Evolutionary conservation across 176 grass and related monocot species (phyloP), one percentile per base, ranked within the genome.

Genomic region (Alopecurus myosuroides): DNA sequence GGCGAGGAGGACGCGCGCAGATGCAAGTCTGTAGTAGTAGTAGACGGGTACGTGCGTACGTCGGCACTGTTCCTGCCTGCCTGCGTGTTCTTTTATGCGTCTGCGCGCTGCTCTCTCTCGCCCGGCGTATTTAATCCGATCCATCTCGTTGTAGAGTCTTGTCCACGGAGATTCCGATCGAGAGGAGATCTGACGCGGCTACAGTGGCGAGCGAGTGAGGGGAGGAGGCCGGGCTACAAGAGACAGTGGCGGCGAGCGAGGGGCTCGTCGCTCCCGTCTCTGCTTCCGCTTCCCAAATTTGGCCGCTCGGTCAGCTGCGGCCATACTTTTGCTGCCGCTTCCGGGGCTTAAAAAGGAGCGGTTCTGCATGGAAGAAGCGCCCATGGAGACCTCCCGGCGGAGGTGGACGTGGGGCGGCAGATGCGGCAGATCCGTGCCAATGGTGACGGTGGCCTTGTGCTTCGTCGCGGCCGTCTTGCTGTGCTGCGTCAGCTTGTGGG

Each of bases 351-450:
- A 83, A 80, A 75, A 55, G 70, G 58, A 3, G 39, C 17, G n/a
- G 44, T 45, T 75, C 72, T 29, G 73, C 70, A 73, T 26, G 40
- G 40, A 63, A 44, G 71, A 66, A 25, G 25, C 35, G 50, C 71
- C 69, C 40, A 92, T 92, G 91, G 91, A 87, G 77, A 46, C 57
- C 62, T 77, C 42, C 50, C 34, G 68, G 56, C 23, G 61, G 50
- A 70, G 61, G 70, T 26, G 44, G 80, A 55, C 41, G 7, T 77
- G 31, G 71, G 84, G 70, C 6, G 42, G 82, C 86, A 71, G 69
- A 25, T 3, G 13, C 12, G 1, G 14, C 60, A 56, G 80, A 70
- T 88, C 79, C 51, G 28, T 81, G 81, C 72, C 70, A 20, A 87
- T 68, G 84, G 42, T 49, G 71, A 81, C 26, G 65, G 52, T 45